phyloP scores from a whole-genome alignment of 192 early-diverging fungal species.

The Mortierella hygrophila region DNA sequence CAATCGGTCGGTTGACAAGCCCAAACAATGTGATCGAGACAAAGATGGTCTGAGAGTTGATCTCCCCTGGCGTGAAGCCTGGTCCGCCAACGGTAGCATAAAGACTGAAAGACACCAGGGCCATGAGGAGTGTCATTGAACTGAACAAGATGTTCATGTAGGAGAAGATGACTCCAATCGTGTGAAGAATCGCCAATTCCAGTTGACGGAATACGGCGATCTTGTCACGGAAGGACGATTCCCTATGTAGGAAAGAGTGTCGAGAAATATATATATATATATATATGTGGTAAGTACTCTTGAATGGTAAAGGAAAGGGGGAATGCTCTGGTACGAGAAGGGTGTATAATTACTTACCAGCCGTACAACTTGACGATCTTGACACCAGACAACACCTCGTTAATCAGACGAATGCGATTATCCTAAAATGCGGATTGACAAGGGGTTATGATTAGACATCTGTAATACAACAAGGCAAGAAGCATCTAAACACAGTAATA shows the following conservation, averaged over 20 bases:
- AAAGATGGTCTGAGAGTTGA: constrained; percentile 37
- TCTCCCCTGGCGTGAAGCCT: constrained; percentile 13
- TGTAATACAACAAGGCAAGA: not conserved
- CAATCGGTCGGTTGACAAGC: constrained; percentile 30
- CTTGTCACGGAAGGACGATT: constrained; percentile 16
- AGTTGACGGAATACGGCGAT: constrained; percentile 13
- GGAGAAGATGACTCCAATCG: constrained; percentile 22
- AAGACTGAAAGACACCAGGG: constrained; percentile 29
- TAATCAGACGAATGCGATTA: constrained; percentile 38
- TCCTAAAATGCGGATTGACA: not conserved
- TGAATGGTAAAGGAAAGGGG: not conserved
- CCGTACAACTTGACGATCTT: constrained; percentile 54
- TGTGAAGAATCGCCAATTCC: constrained; percentile 20
- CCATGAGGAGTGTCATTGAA: constrained; percentile 34
- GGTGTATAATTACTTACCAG: constrained; percentile 18
- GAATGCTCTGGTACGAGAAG: no score
- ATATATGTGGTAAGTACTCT: not conserved
- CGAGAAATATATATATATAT: not conserved
- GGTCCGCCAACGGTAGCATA: constrained; percentile 36
- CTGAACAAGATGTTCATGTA: constrained; percentile 24
- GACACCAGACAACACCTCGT: constrained; percentile 42
- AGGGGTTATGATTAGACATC: not conserved
- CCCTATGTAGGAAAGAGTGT: not conserved
- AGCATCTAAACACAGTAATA: no score
- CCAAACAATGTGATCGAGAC: constrained; percentile 32